Base-by-base conservation (phyloP, 2,329 filamentous ascomycete species). In the Trichoderma pleuroti region DNA sequence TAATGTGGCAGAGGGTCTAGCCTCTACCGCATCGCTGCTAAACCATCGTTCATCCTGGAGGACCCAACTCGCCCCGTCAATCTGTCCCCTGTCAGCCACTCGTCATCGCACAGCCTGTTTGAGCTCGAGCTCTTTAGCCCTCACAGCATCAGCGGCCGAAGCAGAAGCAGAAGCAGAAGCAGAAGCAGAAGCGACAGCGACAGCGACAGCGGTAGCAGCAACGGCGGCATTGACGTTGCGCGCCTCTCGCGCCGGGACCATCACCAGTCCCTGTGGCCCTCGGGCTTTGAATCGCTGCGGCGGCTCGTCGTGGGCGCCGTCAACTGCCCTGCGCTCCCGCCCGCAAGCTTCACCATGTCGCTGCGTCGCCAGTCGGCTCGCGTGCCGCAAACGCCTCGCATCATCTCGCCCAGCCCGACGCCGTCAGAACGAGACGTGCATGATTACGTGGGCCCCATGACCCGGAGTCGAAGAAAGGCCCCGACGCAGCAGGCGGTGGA, bases 331-430 rank as follows among this genome's bases (percentile, higher is more conserved):
- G 83, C 84, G 52, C 85, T 92, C 2, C 89, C 90, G 60, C 86
- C 87, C 49, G 91, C 91, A 72, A 81, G 83, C 10, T 83, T 81
- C 79, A 77, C 79, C 77, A 88, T 90, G 83, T 85, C 87, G 70
- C 78, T 84, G 72, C 84, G 83, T 71, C 80, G 81, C 66, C 84
- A 87, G 72, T 80, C 80, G 42, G 59, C 42, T 73, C 83, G 85
- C 75, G 84, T 96, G 71, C 94, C 94, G 70, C 87, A 87, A 70
- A 96, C 92, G 70, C 94, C 94, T 77, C 91, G 93, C 77, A 92
- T 98, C 75, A 97, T 96, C 75, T 97, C 93, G 14, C 94, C 94
- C 52, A 96, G 93, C 69, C 94, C 94, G 52, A 91, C 92, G 3
- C 78, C 80, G 28, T 80, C 80, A 56, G 80, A 81, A 69, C 76